These are phyloP conservation scores for Thielaviopsis cerberus DNA, from an alignment of 2,329 filamentous ascomycete genomes.

Conservation along the genomic window DNA sequence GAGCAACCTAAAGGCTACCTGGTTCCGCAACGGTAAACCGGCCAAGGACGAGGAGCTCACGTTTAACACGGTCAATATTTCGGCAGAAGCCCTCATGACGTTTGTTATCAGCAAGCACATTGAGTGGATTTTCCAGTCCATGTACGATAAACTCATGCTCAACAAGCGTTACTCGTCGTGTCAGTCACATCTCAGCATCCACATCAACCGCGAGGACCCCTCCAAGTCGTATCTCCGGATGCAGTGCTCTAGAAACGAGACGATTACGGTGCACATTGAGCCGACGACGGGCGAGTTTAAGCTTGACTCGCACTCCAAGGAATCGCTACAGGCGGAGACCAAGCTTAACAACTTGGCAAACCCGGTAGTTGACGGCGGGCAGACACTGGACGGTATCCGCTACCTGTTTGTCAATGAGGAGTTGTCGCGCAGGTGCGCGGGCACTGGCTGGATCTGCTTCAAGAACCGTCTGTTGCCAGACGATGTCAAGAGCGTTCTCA, in stretches of 20 bases:
- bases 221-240: conserved; percentile 48
- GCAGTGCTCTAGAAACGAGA: conserved; percentile 29
- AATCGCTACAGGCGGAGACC: conserved; percentile 39
- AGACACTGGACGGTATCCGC: conserved; percentile 41
- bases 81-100: conserved; percentile 55
- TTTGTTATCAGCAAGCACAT: conserved; percentile 59
- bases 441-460: conserved; percentile 43
- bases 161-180: conserved; percentile 43
- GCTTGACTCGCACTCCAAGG: conserved; percentile 44
- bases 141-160: conserved; percentile 40
- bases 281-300: conserved; percentile 60
- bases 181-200: conserved; percentile 38
- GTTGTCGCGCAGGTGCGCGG: conserved; percentile 39
- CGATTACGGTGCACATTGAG: conserved; percentile 41
- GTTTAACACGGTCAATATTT: conserved; percentile 49
- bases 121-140: conserved; percentile 48
- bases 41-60: conserved; percentile 48
- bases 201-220: conserved; percentile 41
- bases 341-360: conserved; percentile 43
- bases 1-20: conserved; percentile 47
- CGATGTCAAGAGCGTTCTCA: conserved; percentile 40
- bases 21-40: conserved; percentile 71
- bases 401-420: conserved; percentile 43
- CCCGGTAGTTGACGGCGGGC: conserved; percentile 37
- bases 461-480: conserved; percentile 32